Evolutionary conservation across 352 stramenopile species (phyloP), one percentile per base, ranked within the genome.

Genomic region (Thalassiosira delicatula): DNA sequence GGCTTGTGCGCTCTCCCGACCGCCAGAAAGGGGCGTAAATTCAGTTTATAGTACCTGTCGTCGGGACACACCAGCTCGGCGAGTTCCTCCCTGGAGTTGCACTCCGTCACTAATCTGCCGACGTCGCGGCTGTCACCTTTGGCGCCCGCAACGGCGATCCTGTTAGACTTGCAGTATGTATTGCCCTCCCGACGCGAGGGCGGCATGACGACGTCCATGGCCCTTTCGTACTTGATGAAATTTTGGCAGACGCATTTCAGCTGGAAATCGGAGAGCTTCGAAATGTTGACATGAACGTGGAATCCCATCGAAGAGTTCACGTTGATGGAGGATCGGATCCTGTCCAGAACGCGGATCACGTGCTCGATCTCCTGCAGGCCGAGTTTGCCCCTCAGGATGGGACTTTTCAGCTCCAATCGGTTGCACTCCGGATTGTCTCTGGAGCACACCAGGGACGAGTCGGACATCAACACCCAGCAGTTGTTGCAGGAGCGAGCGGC

Each of bases 11-110:
- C n/a, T n/a, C n/a, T n/a, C n/a, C n/a, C n/a, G n/a, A 70, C 49
- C 4, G 40, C 75, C n/a, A 69, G 14, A 9, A 89, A 60, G 59
- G 86, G 84, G 32, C 79, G 35, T 29, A 92, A 40, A 61, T 92
- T 92, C 8, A 92, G 62, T 59, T 90, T 92, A 76, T 84, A 90
- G 56, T 90, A 90, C 8, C n/a, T n/a, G n/a, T 29, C 32, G 14
- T 60, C 32, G 17, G 71, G 68, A 53, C 84, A 88, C 84, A 90
- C 85, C 1, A 85, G n/a, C n/a, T n/a, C n/a, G n/a, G n/a, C n/a
- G n/a, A n/a, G n/a, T n/a, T n/a, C n/a, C n/a, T n/a, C n/a, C n/a
- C n/a, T n/a, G n/a, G n/a, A n/a, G n/a, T n/a, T n/a, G n/a, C n/a
- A n/a, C n/a, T n/a, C n/a, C n/a, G n/a, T n/a, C n/a, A n/a, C n/a